Evolutionary conservation across 2,329 filamentous ascomycete genomes (phyloP).

Genomic region (Didymella exigua): DNA sequence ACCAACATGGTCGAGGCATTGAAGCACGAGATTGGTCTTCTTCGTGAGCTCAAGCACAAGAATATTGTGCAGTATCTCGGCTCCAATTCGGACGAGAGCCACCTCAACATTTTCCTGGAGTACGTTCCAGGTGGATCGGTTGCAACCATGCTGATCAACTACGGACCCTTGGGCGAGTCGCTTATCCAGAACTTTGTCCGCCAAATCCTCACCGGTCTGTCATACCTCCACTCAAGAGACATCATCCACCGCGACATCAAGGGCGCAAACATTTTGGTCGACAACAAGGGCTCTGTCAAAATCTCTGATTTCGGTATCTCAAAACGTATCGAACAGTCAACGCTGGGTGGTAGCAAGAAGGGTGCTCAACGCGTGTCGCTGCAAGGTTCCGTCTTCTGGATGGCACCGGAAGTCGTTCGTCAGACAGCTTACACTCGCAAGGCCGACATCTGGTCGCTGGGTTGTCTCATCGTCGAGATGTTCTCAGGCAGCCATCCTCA

Average conservation of each 20-base stretch:
- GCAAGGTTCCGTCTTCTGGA: constrained; percentile 98
- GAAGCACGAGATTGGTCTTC: constrained; percentile 92
- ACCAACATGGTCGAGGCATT: constrained; percentile 98
- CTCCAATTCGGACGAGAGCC: constrained; percentile 86
- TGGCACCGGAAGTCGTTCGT: constrained; percentile 98
- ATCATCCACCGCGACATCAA: constrained; percentile 99
- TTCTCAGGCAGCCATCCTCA: constrained; percentile 97
- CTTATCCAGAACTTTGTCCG: constrained; percentile 95
- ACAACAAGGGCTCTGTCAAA: constrained; percentile 98
- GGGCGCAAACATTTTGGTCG: constrained; percentile 96
- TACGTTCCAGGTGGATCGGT: constrained; percentile 98
- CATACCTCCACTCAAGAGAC: constrained; percentile 89
- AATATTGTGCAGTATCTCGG: constrained; percentile 99
- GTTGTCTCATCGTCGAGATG: constrained; percentile 98
- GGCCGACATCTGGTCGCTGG: constrained; percentile 97
- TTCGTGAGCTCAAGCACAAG: constrained; percentile 90
- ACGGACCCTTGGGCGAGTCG: constrained; percentile 90
- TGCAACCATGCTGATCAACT: constrained; percentile 97
- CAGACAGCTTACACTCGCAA: constrained; percentile 98
- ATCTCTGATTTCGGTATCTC: constrained; percentile 99
- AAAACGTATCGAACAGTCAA: constrained; percentile 93
- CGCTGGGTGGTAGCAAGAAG: constrained; percentile 58
- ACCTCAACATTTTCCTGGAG: constrained; percentile 99
- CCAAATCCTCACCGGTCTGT: constrained; percentile 90
- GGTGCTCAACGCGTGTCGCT: constrained; percentile 68